Conservation (phyloP, 2,329 filamentous ascomycete species). For the Pseudocercospora pini-densiflorae region DNA sequence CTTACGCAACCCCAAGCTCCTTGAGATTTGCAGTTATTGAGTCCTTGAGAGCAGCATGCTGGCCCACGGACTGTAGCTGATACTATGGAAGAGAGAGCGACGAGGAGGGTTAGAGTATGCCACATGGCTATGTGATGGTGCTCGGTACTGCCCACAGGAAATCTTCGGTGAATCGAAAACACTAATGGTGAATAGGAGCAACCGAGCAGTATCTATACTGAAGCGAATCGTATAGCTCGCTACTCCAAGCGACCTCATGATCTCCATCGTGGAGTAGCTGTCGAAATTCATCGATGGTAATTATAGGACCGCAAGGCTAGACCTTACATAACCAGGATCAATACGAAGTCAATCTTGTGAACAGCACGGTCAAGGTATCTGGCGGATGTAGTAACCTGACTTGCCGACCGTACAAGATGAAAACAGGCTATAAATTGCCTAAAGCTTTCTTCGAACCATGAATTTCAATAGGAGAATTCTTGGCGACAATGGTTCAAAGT, state of each 20-base stretch:
- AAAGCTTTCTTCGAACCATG: not conserved
- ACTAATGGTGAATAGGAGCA: not conserved
- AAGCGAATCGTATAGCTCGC: not conserved
- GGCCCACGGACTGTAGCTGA: not conserved
- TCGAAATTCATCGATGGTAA: not conserved
- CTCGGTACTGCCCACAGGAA: not conserved
- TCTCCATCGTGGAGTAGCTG: not conserved
- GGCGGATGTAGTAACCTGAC: not conserved
- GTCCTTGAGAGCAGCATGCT: slow-evolving; percentile 6
- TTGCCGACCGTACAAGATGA: not conserved
- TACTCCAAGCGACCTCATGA: not conserved
- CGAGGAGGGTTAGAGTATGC: not conserved
- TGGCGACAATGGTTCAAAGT: not conserved
- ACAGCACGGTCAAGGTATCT: not conserved
- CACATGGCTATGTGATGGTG: not conserved
- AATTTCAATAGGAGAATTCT: not conserved
- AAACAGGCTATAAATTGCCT: not conserved
- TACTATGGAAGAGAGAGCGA: not conserved
- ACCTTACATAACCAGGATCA: not conserved
- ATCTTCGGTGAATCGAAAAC: not conserved
- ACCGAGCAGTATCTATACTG: not conserved
- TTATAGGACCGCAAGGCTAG: not conserved
- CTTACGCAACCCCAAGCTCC: slow-evolving; percentile 12
- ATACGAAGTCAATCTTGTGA: not conserved
- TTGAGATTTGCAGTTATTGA: slow-evolving; percentile 4